These are phyloP conservation scores for Cryptococcus sp. DNA, from an alignment of 1,284 basidiomycete species.

Conservation along the genomic window DNA sequence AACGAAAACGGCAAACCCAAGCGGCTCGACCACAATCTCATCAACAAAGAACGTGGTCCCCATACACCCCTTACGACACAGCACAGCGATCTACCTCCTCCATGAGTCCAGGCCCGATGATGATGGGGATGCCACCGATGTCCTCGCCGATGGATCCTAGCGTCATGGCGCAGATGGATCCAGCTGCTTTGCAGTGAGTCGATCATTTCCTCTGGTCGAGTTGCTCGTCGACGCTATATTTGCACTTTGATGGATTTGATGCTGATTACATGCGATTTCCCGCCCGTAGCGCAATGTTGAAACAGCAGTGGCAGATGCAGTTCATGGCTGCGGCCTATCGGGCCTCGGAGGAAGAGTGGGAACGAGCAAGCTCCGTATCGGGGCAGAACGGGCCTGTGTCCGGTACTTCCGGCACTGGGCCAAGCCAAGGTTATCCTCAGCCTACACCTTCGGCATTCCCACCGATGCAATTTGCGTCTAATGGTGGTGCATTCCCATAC, in stretches of 20 bases:
- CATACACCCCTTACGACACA: too few relatives aligned
- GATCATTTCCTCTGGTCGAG: neutral
- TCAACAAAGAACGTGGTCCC: too few relatives aligned
- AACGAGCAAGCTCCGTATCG: slow-evolving; percentile 38
- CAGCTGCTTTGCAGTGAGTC: neutral
- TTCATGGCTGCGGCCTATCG: slow-evolving; percentile 46
- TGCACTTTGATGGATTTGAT: neutral
- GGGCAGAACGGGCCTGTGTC: slow-evolving; percentile 9
- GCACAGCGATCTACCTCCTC: too few relatives aligned
- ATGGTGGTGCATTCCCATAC: too few relatives aligned
- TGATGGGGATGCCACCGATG: too few relatives aligned
- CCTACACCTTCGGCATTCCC: slow-evolving; percentile 7
- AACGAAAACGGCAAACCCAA: too few relatives aligned
- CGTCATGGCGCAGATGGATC: neutral
- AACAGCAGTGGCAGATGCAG: slow-evolving; percentile 47
- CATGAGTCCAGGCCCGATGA: too few relatives aligned
- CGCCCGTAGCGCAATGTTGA: slow-evolving; percentile 27
- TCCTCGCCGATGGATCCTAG: neutral
- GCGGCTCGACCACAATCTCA: too few relatives aligned
- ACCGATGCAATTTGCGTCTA: neutral
- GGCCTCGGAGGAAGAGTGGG: slow-evolving; percentile 50
- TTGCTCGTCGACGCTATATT: neutral
- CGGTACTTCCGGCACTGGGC: slow-evolving; percentile 1
- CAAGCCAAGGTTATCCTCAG: neutral
- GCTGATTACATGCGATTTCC: neutral